phyloP scores from a whole-genome alignment of 2,329 filamentous ascomycete genomes.

The Colletotrichum sojae region DNA sequence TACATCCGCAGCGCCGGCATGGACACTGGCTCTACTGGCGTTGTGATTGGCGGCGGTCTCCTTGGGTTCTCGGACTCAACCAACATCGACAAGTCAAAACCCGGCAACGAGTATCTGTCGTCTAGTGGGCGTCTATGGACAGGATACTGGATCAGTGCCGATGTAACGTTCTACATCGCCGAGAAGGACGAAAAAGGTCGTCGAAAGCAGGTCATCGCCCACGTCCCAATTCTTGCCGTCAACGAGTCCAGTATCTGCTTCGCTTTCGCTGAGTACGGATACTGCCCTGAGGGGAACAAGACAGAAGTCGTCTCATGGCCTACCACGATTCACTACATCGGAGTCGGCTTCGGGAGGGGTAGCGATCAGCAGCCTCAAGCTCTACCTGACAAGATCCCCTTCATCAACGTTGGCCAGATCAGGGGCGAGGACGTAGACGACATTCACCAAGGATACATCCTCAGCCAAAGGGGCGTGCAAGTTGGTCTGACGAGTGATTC shows the following conservation, averaged over 20 bases:
- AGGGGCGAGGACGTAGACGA: background rate
- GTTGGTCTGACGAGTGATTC: conserved; percentile 13
- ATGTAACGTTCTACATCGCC: conserved; percentile 2
- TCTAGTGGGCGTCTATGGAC: conserved; percentile 14
- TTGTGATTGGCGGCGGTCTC: conserved; percentile 13
- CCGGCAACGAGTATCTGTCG: conserved; percentile 18
- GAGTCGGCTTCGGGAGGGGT: conserved; percentile 24
- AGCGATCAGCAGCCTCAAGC: conserved; percentile 4
- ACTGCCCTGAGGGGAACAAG: conserved; percentile 13
- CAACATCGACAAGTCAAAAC: background rate
- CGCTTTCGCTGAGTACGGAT: background rate
- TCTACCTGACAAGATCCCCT: background rate
- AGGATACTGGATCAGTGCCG: conserved; percentile 15
- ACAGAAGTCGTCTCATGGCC: conserved; percentile 11
- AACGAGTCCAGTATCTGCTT: conserved; percentile 9
- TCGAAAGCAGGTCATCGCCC: background rate
- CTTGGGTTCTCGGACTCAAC: conserved; percentile 14
- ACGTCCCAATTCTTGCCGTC: conserved; percentile 11
- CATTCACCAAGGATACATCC: conserved; percentile 24
- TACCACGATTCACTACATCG: conserved; percentile 8
- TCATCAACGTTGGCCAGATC: conserved; percentile 2
- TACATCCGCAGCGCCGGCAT: conserved; percentile 15
- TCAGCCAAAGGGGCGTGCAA: background rate
- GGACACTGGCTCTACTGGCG: conserved; percentile 20
- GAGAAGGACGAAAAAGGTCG: background rate